Percentiles rank a stretch among this genome's conserved stretches.
These are phyloP conservation scores for Piromyces finnis DNA, from an alignment of 192 early-diverging fungal genomes.

Conservation along the genomic window DNA sequence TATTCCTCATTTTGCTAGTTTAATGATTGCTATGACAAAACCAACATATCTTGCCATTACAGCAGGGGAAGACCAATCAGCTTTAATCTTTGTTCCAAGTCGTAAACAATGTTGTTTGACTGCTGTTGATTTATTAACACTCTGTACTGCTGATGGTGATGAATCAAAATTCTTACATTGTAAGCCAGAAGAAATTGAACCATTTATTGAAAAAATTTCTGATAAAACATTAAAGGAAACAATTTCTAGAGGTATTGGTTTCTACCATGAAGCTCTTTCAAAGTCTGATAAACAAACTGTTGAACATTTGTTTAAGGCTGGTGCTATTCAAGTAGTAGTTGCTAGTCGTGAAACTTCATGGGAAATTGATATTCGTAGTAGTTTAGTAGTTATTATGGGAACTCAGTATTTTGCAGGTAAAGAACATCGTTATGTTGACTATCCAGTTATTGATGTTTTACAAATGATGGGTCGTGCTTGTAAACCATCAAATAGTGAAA, in stretches of 20 bases:
- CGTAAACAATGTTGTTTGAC: slow-evolving; percentile 75
- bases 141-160: slow-evolving; percentile 56
- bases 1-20: slow-evolving; percentile 80
- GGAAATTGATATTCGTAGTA: slow-evolving; percentile 64
- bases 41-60: slow-evolving; percentile 65
- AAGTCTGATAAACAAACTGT: slow-evolving; percentile 56
- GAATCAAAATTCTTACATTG: slow-evolving; percentile 53
- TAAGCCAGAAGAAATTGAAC: slow-evolving; percentile 36
- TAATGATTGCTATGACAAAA: slow-evolving; percentile 86
- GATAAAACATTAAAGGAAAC: slow-evolving; percentile 56
- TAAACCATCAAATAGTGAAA: slow-evolving; percentile 28
- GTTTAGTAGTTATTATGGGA: slow-evolving; percentile 77
- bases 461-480: slow-evolving; percentile 97
- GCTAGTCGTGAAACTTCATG: slow-evolving; percentile 84
- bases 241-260: slow-evolving; percentile 67
- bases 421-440: slow-evolving; percentile 92
- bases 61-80: slow-evolving; percentile 29
- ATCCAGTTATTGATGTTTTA: slow-evolving; percentile 81
- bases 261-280: slow-evolving; percentile 77
- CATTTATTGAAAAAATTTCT: slow-evolving; percentile 37
- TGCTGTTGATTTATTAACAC: slow-evolving; percentile 68
- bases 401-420: slow-evolving; percentile 87
- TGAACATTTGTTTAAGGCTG: slow-evolving; percentile 47
- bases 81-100: slow-evolving; percentile 84
- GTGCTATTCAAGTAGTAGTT: slow-evolving; percentile 75